Percentiles rank a stretch among this genome's conserved stretches.
Evolutionary conservation across 257 asterid genomes (phyloP).

Genomic region (Nicotiana obtusifolia): DNA sequence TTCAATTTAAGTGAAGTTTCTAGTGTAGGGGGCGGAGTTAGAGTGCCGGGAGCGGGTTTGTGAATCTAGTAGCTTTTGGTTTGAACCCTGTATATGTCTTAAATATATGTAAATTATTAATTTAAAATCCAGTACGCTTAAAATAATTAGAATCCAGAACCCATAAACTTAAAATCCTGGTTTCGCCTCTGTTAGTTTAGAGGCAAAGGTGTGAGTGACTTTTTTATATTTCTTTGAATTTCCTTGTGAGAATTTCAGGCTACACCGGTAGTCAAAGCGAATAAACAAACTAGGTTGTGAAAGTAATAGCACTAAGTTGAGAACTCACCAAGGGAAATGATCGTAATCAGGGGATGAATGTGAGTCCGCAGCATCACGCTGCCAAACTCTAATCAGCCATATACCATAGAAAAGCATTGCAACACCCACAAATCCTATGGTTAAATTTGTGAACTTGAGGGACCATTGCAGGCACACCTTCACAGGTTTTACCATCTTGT

Average conservation of each 20-base stretch:
- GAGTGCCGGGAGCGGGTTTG: too few species aligned
- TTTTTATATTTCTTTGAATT: not conserved
- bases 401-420: conserved; percentile 31
- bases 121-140: too few species aligned
- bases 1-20: not conserved
- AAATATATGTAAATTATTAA: too few species aligned
- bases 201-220: not conserved
- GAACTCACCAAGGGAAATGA: conserved; percentile 45
- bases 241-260: not conserved
- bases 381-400: conserved; percentile 41
- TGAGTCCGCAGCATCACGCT: conserved; percentile 21
- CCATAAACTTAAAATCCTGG: too few species aligned
- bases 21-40: too few species aligned
- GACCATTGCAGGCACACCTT: conserved; percentile 22
- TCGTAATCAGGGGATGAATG: conserved; percentile 14
- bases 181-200: not conserved
- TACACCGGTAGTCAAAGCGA: not conserved
- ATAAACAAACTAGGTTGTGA: not conserved
- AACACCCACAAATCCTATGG: conserved; percentile 34
- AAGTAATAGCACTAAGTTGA: not conserved
- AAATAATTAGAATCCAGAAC: too few species aligned
- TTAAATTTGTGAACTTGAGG: conserved; percentile 35
- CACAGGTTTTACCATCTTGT: conserved; percentile 16
- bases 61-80: too few species aligned
- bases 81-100: too few species aligned